A percentile compares a stretch with the other conserved stretches of the same genome.
These are phyloP conservation scores for Penicillium lividum DNA, from an alignment of 495 filamentous ascomycete species.

Conservation along the genomic window DNA sequence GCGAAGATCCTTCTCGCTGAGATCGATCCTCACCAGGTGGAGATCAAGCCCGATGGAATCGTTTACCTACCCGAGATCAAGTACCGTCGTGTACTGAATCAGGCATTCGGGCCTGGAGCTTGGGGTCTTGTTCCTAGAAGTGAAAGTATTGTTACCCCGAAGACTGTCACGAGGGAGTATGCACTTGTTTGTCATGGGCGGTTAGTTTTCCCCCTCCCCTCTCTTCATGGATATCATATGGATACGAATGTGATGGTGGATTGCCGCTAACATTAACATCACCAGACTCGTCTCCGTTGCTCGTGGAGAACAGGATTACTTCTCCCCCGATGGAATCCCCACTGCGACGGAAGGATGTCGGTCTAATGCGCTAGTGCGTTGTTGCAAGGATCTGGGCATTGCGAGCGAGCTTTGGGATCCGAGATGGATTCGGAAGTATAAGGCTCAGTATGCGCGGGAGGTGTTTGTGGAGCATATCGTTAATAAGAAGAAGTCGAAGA, in stretches of 20 bases:
- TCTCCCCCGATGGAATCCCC: constrained; percentile 88
- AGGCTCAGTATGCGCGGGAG: constrained; percentile 70
- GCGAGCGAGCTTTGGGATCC: constrained; percentile 97
- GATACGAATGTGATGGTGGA: no score
- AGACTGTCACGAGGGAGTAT: constrained; percentile 91
- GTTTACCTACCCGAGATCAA: constrained; percentile 98
- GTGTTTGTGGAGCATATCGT: constrained; percentile 78
- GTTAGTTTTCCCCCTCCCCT: constrained; percentile 50
- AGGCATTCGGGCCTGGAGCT: constrained; percentile 89
- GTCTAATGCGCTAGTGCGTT: constrained; percentile 93
- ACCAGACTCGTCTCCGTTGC: constrained; percentile 84
- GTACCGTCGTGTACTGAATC: constrained; percentile 88
- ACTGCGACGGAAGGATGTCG: constrained; percentile 96
- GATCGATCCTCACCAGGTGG: constrained; percentile 73
- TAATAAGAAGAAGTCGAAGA: constrained; percentile 84
- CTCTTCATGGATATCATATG: not conserved
- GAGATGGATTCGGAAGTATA: constrained; percentile 75
- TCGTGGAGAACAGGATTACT: constrained; percentile 94
- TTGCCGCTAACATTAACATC: not conserved
- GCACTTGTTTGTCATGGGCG: constrained; percentile 86
- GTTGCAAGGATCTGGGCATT: constrained; percentile 96
- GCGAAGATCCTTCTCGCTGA: constrained; percentile 69
- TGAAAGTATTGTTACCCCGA: constrained; percentile 86
- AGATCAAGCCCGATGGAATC: constrained; percentile 96
- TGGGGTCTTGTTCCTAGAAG: constrained; percentile 93